Evolutionary conservation across 2,329 filamentous ascomycete genomes (phyloP).

Genomic region (Talaromyces piceae): DNA sequence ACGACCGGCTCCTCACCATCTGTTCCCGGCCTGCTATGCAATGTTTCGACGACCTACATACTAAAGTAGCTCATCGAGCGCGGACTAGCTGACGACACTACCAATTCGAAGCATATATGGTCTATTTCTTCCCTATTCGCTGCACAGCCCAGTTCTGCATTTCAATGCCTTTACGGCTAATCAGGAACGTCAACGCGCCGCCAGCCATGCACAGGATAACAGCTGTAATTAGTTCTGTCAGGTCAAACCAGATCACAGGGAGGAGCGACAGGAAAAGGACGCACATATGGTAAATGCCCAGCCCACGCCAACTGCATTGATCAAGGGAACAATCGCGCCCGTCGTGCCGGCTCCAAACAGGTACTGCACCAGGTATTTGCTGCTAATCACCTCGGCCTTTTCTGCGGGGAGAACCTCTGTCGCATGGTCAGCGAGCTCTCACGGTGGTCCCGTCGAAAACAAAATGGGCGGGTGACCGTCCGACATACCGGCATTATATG

Average conservation of each 20-base stretch:
- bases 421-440: neutral
- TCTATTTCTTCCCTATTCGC: neutral
- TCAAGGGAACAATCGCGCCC: constrained; percentile 63
- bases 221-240: constrained; percentile 14
- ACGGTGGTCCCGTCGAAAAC: too few species aligned
- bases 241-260: constrained; percentile 11
- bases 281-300: constrained; percentile 70
- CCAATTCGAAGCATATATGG: too few species aligned
- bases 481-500: constrained; percentile 45
- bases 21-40: too few species aligned
- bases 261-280: constrained; percentile 31
- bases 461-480: too few species aligned
- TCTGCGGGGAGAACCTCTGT: constrained; percentile 36
- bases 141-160: neutral
- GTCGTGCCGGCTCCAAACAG: constrained; percentile 63
- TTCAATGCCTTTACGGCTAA: constrained; percentile 1
- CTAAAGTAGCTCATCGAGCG: too few species aligned
- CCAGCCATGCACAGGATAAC: constrained; percentile 4
- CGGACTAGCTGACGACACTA: too few species aligned
- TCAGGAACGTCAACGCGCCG: constrained; percentile 3
- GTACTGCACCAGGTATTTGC: constrained; percentile 74
- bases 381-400: constrained; percentile 67
- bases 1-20: too few species aligned
- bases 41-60: too few species aligned
- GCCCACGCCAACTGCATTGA: constrained; percentile 66